phyloP scores from a whole-genome alignment of 306 rosid species.

The apple (Malus domestica) region ASM211411v1 NC_041805.1:28943501-28944000 shows the following conservation, averaged over 20 bases:
- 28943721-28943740: conserved; percentile 69
- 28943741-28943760: conserved; percentile 73
- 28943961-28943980: conserved; percentile 89
- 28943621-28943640: conserved; percentile 50
- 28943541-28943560: conserved; percentile 51
- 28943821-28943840: conserved; percentile 93
- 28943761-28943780: conserved; percentile 73
- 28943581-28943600: conserved; percentile 63
- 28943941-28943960: conserved; percentile 76
- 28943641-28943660: conserved; percentile 46
- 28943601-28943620: conserved; percentile 68
- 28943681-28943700: conserved; percentile 79
- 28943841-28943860: conserved; percentile 95
- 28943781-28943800: conserved; percentile 71
- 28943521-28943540: conserved; percentile 50
- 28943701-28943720: conserved; percentile 54
- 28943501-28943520: conserved; percentile 68
- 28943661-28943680: conserved; percentile 50
- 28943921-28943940: conserved; percentile 88
- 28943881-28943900: conserved; percentile 73
- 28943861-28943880: conserved; percentile 78
- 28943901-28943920: conserved; percentile 74
- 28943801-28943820: conserved; percentile 62
- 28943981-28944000: conserved; percentile 74
- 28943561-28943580: conserved; percentile 37